Evolutionary conservation across 208 protist genomes (phyloP), one percentile per base, ranked within the genome.

Genomic region (Leptomonas pyrrhocoris): DNA sequence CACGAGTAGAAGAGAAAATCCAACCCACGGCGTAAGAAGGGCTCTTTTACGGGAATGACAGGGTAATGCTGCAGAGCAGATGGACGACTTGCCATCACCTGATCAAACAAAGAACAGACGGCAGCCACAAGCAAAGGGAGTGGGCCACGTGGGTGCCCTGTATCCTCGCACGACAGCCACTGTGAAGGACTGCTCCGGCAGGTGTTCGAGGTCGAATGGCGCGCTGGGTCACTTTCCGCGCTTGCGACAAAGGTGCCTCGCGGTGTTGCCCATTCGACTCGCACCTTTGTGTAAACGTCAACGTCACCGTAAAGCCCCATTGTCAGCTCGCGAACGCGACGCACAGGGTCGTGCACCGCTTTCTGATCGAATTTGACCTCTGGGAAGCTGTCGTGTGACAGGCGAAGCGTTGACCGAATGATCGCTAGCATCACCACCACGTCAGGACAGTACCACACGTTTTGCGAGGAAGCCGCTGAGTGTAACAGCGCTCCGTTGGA

Each of bases 1-100:
- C 88, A 93, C 16, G 84, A 81, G 51, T 81, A 90, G 0, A 90
- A 62, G 2, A 93, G 48, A 58, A 90, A 93, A 54, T 93, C 84
- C 45, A 93, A 62, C 30, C 40, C 74, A 1, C 46, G 15, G 15
- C 55, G 51, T 8, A 60, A 38, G 36, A 46, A 34, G 2, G 67
- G 50, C 30, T 53, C 38, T 5, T 61, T 31, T 0, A 80, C 40
- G 1, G 60, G 42, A 0, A 74, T 25, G 7, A 38, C 0, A 27
- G 74, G 74, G 21, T 74, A 69, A 23, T n/a, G 11, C 13, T 25
- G 58, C 16, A n/a, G 11, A 1, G 9, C 30, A 0, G 2, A 25
- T 12, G 7, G 3, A 18, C 9, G 13, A 19, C n/a, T 1, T 12
- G 19, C 23, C 38, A 59, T 42, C 0, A 75, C 58, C 18, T 61